Percentiles rank a stretch among this genome's conserved stretches.
phyloP scores from a whole-genome alignment of 768 basidiomycete genomes.

The Collybiopsis confluens region DNA sequence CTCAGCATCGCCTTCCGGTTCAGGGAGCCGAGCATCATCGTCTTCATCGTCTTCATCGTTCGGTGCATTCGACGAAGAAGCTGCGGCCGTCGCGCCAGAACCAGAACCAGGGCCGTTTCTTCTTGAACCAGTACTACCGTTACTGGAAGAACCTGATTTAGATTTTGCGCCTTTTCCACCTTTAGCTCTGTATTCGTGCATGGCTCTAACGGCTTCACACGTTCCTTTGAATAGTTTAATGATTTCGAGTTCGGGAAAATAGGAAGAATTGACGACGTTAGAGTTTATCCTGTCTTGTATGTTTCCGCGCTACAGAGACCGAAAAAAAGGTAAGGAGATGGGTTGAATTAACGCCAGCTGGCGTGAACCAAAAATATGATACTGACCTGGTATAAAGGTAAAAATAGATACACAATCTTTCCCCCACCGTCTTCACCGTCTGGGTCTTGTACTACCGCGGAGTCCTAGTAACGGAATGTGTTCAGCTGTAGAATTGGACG shows the following conservation, averaged over 20 bases:
- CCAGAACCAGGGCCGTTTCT: neutral
- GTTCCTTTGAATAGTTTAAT: conserved; percentile 89
- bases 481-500: too few species aligned
- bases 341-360: neutral
- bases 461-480: conserved; percentile 58
- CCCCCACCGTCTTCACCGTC: conserved; percentile 90
- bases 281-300: conserved; percentile 92
- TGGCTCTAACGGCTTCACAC: conserved; percentile 88
- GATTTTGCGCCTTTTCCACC: neutral
- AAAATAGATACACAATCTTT: conserved; percentile 93
- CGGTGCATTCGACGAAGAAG: neutral
- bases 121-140: conserved; percentile 18
- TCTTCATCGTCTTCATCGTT: conserved; percentile 48
- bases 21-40: conserved; percentile 68
- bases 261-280: conserved; percentile 75
- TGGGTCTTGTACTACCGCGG: conserved; percentile 90
- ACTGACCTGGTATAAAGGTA: conserved; percentile 84
- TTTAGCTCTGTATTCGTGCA: conserved; percentile 78
- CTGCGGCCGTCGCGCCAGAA: neutral
- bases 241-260: conserved; percentile 86
- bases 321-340: neutral
- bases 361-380: too few species aligned
- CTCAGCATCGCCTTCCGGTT: conserved; percentile 70
- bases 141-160: neutral
- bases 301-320: conserved; percentile 74